Conservation (phyloP, 2,329 filamentous ascomycete genomes). For the Aspergillus pseudoviridinutans region DNA sequence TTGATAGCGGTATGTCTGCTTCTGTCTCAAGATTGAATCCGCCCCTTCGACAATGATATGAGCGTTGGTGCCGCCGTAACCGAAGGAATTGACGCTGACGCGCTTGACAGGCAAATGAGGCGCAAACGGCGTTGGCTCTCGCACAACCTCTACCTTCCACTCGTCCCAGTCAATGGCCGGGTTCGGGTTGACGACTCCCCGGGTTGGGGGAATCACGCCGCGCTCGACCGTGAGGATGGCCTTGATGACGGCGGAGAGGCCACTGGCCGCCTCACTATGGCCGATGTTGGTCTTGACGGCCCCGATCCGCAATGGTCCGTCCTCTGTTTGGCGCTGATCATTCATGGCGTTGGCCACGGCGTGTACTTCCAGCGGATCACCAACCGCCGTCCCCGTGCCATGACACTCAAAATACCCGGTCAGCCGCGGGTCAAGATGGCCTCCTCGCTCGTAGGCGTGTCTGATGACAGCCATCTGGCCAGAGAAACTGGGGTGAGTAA, state of each 20-base stretch:
- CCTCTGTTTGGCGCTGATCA: neutral
- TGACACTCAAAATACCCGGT: slow-evolving; percentile 41
- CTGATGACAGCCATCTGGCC: slow-evolving; percentile 40
- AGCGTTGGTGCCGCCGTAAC: slow-evolving; percentile 45
- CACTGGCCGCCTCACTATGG: slow-evolving; percentile 22
- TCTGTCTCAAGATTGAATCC: neutral
- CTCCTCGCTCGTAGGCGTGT: slow-evolving; percentile 33
- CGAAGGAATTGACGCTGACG: slow-evolving; percentile 41
- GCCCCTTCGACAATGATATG: slow-evolving; percentile 38
- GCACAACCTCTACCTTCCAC: slow-evolving; percentile 7
- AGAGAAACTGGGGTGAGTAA: slow-evolving; percentile 22
- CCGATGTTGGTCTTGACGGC: slow-evolving; percentile 28
- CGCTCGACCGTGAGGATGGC: slow-evolving; percentile 16
- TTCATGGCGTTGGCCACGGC: slow-evolving; percentile 16
- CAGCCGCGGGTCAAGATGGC: slow-evolving; percentile 24
- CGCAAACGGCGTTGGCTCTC: slow-evolving; percentile 4
- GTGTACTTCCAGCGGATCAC: slow-evolving; percentile 28
- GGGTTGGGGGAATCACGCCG: slow-evolving; percentile 22
- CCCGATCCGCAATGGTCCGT: slow-evolving; percentile 14
- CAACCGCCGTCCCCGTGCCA: slow-evolving; percentile 40
- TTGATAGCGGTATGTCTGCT: neutral
- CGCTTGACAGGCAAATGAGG: slow-evolving; percentile 7
- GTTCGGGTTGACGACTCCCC: slow-evolving; percentile 21
- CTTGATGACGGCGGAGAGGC: slow-evolving; percentile 24
- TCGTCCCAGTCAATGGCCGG: slow-evolving; percentile 4